Conservation (phyloP, 2,329 filamentous ascomycete genomes). For the Colletotrichum sansevieriae region DNA sequence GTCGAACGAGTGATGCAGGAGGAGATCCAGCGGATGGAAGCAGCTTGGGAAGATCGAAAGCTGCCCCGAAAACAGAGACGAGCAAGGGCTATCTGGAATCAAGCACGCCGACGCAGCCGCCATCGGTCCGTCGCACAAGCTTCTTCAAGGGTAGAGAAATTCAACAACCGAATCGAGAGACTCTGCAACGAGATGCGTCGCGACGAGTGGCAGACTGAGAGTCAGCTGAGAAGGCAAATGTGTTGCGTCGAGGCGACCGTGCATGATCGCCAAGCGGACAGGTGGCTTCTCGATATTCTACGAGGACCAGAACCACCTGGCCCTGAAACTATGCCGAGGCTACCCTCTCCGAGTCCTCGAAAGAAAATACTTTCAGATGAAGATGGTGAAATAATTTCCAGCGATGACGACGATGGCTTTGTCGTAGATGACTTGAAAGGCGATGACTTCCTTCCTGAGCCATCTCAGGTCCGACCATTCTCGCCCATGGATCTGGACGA, state of each 20-base stretch:
- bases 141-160: constrained; percentile 55
- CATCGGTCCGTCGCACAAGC: constrained; percentile 59
- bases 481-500: constrained; percentile 32
- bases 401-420: constrained; percentile 63
- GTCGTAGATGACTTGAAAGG: constrained; percentile 55
- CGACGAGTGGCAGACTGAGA: constrained; percentile 64
- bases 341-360: constrained; percentile 46
- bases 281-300: constrained; percentile 64
- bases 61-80: constrained; percentile 66
- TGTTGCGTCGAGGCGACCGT: constrained; percentile 74
- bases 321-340: constrained; percentile 45
- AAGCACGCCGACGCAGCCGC: constrained; percentile 59
- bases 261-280: constrained; percentile 67
- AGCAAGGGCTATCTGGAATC: constrained; percentile 73
- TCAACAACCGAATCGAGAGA: constrained; percentile 67
- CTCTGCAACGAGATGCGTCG: constrained; percentile 65
- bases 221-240: constrained; percentile 68
- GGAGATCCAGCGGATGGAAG: constrained; percentile 63
- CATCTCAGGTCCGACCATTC: not conserved
- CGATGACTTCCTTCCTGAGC: not conserved
- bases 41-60: constrained; percentile 70
- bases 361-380: constrained; percentile 46
- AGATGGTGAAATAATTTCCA: constrained; percentile 65
- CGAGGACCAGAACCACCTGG: constrained; percentile 58
- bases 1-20: constrained; percentile 67